Evolutionary conservation across 306 rosid genomes (phyloP).

Genomic region (Malus sieversii): DNA sequence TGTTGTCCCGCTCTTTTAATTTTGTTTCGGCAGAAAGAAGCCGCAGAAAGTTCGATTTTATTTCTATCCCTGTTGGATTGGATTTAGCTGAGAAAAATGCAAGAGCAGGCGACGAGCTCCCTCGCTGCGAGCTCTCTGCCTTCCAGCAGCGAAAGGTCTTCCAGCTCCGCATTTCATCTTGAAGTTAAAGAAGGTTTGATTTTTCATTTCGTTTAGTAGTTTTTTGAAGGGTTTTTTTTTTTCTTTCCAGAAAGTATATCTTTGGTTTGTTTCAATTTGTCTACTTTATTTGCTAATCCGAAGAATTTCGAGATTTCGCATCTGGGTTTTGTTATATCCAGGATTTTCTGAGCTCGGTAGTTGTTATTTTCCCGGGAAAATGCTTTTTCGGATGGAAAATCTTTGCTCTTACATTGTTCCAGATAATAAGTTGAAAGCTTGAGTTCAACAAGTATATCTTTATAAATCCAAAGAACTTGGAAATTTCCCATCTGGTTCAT

Average conservation of each 20-base stretch:
- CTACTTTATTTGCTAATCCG: not conserved
- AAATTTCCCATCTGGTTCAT: not conserved
- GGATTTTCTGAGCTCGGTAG: not conserved
- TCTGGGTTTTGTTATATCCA: conserved; percentile 5
- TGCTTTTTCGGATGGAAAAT: not conserved
- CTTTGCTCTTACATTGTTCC: not conserved
- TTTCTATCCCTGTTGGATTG: not conserved
- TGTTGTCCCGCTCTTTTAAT: conserved; percentile 29
- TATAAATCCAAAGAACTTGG: not conserved
- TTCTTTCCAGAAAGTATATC: not conserved
- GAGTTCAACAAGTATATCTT: not conserved
- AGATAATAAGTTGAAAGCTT: not conserved
- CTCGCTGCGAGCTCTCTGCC: conserved; percentile 53
- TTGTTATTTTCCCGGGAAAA: not conserved
- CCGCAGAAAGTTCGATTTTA: not conserved
- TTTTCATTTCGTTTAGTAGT: not conserved
- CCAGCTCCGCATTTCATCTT: conserved; percentile 52
- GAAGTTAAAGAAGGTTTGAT: conserved; percentile 47
- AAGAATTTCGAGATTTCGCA: not conserved
- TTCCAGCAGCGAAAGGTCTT: conserved; percentile 65
- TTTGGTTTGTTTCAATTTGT: not conserved
- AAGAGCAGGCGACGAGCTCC: conserved; percentile 44
- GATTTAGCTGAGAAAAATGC: conserved; percentile 27
- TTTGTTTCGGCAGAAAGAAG: not conserved
- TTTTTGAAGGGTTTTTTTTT: not conserved